Percentiles rank a stretch among this genome's conserved stretches.
These are phyloP conservation scores for Rhododendron vialii DNA, from an alignment of 148 eudicot species.

Conservation along the genomic window DNA sequence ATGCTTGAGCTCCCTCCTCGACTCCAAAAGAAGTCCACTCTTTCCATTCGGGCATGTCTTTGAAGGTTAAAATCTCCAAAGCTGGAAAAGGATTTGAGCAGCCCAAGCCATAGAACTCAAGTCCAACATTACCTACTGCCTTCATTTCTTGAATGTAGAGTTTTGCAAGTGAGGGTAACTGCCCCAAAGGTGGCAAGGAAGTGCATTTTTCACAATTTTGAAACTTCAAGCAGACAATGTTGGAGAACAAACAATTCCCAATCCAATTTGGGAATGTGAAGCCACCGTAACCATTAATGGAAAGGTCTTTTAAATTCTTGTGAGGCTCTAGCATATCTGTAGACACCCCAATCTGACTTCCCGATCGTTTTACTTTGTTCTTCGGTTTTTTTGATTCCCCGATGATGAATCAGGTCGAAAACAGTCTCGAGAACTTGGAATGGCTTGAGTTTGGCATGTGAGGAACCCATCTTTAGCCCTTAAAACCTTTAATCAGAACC, in stretches of 20 bases:
- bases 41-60: conserved; percentile 16
- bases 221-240: neutral
- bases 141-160: conserved; percentile 8
- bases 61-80: conserved; percentile 15
- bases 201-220: conserved; percentile 10
- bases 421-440: no score
- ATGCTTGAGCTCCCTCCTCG: neutral
- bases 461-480: no score
- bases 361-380: no score
- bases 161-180: neutral
- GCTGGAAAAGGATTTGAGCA: conserved; percentile 13
- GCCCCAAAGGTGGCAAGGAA: conserved; percentile 11
- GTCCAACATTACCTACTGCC: conserved; percentile 4
- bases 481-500: no score
- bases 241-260: neutral
- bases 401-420: no score
- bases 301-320: conserved; percentile 2
- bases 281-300: neutral
- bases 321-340: conserved; percentile 8
- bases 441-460: no score
- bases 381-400: no score
- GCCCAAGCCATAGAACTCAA: conserved; percentile 15
- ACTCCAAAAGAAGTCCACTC: conserved; percentile 9
- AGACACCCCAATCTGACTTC: no score
- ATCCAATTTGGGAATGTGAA: conserved; percentile 2